phyloP scores from a whole-genome alignment of 257 asterid genomes.

The Fraxinus excelsior region DNA sequence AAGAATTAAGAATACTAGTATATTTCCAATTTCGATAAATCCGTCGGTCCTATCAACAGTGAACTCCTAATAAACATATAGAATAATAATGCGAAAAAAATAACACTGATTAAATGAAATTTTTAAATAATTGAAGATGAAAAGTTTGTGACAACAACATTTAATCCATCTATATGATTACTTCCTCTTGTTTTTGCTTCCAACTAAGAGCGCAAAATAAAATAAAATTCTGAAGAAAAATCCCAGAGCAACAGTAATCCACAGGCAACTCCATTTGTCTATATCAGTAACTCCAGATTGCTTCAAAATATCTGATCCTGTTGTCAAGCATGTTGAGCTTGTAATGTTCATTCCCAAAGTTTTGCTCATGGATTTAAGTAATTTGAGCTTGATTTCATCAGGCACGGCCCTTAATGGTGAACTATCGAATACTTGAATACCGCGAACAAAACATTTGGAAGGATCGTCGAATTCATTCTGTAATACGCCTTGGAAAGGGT shows the following conservation, averaged over 20 bases:
- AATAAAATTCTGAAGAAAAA: conserved; percentile 58
- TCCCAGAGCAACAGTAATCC: conserved; percentile 65
- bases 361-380: conserved; percentile 48
- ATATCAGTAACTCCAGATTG: conserved; percentile 53
- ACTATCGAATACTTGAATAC: conserved; percentile 51
- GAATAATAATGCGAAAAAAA: neutral
- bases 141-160: neutral
- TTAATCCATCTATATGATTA: conserved; percentile 13
- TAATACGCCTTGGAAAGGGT: conserved; percentile 61
- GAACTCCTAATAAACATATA: too few relatives aligned
- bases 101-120: neutral
- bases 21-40: too few relatives aligned
- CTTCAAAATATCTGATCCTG: conserved; percentile 47
- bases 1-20: too few relatives aligned
- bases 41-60: too few relatives aligned
- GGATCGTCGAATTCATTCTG: conserved; percentile 63
- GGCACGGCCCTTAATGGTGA: conserved; percentile 45
- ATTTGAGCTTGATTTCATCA: conserved; percentile 34
- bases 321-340: conserved; percentile 49
- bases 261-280: conserved; percentile 58
- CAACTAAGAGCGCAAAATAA: conserved; percentile 54
- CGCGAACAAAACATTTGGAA: conserved; percentile 47
- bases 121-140: neutral
- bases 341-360: conserved; percentile 55
- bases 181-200: conserved; percentile 59